These are phyloP conservation scores for Eimeria praecox DNA, from an alignment of 169 alveolate species.

Conservation along the genomic window DNA sequence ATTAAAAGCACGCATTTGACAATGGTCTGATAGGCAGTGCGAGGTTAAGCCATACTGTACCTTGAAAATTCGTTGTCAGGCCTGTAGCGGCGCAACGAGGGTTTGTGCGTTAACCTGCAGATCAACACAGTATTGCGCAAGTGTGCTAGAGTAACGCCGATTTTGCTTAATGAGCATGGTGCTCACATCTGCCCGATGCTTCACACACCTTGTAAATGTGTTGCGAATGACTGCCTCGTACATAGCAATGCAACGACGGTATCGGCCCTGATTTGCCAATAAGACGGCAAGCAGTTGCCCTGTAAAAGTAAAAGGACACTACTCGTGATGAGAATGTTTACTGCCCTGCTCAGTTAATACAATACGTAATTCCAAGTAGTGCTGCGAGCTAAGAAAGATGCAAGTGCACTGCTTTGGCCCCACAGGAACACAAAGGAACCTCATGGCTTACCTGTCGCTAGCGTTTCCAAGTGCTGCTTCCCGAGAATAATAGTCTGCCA, in stretches of 20 bases:
- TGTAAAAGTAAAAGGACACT: background rate
- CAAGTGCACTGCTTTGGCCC: background rate
- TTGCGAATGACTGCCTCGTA: constrained; percentile 77
- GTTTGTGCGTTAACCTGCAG: constrained; percentile 53
- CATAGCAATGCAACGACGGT: constrained; percentile 70
- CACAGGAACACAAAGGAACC: background rate
- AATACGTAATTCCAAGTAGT: background rate
- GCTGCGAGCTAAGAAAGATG: background rate
- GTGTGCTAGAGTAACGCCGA: background rate
- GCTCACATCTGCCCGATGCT: background rate
- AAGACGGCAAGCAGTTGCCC: constrained; percentile 67
- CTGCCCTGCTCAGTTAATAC: background rate
- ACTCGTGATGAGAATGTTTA: background rate
- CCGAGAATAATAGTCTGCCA: constrained; percentile 62
- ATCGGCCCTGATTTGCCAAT: constrained; percentile 74
- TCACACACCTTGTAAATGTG: constrained; percentile 56
- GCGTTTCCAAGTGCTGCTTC: constrained; percentile 57
- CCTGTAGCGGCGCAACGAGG: constrained; percentile 76
- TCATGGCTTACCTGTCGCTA: constrained; percentile 44
- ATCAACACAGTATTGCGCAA: background rate
- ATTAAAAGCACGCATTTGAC: background rate
- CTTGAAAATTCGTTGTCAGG: constrained; percentile 70
- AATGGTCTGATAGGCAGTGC: background rate
- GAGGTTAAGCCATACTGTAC: background rate
- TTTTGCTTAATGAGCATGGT: background rate